Percentiles rank a stretch among this genome's conserved stretches.
These are phyloP conservation scores for Cryphonectria radicalis DNA, from an alignment of 2,329 filamentous ascomycete species.

Conservation along the genomic window DNA sequence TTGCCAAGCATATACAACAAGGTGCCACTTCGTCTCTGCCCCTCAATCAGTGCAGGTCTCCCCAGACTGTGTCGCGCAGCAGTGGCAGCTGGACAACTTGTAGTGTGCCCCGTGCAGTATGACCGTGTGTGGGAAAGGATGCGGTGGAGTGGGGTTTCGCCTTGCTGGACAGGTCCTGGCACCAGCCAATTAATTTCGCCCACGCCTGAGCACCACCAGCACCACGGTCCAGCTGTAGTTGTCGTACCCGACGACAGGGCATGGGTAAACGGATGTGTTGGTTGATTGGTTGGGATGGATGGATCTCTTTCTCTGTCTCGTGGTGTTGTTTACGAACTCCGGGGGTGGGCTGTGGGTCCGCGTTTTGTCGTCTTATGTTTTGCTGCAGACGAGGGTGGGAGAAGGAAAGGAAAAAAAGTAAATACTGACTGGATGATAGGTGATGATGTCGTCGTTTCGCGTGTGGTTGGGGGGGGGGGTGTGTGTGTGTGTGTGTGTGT, in stretches of 20 bases:
- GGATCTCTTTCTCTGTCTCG: neutral
- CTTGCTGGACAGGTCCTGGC: slow-evolving; percentile 28
- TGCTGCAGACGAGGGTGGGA: neutral
- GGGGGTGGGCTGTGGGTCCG: neutral
- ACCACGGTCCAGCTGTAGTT: slow-evolving; percentile 16
- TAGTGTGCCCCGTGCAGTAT: slow-evolving; percentile 8
- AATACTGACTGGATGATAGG: neutral
- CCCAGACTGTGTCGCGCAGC: slow-evolving; percentile 16
- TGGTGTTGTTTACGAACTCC: neutral
- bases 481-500: neutral
- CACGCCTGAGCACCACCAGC: slow-evolving; percentile 27
- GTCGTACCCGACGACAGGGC: slow-evolving; percentile 30
- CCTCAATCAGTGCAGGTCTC: slow-evolving; percentile 5
- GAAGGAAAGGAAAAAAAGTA: neutral
- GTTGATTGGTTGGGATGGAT: neutral
- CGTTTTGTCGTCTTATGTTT: slow-evolving; percentile 5
- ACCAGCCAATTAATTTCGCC: slow-evolving; percentile 37
- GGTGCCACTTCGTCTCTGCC: neutral
- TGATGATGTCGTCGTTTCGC: neutral
- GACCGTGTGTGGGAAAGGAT: slow-evolving; percentile 7
- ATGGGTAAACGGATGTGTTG: slow-evolving; percentile 19
- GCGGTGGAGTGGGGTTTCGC: slow-evolving; percentile 14
- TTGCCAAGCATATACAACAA: neutral
- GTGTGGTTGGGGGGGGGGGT: neutral
- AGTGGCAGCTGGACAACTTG: neutral